Percentiles rank a stretch among this genome's conserved stretches.
Evolutionary conservation across 805 yeast genomes (phyloP).

Genomic region (Jamesozyma rosinii): DNA sequence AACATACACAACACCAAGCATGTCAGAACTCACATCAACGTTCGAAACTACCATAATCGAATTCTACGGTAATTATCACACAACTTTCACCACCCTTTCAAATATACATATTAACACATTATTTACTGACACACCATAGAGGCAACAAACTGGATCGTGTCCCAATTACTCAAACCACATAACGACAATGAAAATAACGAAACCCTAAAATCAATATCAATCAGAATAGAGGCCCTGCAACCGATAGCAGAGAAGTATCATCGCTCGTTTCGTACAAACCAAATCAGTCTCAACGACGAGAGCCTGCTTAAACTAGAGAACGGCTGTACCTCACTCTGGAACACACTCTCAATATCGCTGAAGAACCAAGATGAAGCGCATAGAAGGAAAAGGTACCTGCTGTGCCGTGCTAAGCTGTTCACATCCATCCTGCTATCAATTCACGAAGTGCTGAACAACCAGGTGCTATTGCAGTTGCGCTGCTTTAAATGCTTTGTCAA

Average conservation of each 20-base stretch:
- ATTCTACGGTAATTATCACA: constrained; percentile 14
- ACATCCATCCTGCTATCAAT: constrained; percentile 28
- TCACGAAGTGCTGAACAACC: constrained; percentile 23
- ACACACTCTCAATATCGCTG: constrained; percentile 24
- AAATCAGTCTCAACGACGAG: constrained; percentile 14
- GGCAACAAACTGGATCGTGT: constrained; percentile 17
- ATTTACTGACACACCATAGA: constrained; percentile 7
- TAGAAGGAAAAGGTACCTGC: constrained; percentile 5
- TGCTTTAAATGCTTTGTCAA: constrained; percentile 28
- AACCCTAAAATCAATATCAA: background rate
- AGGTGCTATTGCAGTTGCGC: constrained; percentile 20
- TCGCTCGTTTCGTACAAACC: constrained; percentile 20
- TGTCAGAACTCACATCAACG: constrained; percentile 14
- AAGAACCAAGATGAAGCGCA: constrained; percentile 10
- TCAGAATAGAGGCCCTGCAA: constrained; percentile 18
- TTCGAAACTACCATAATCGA: constrained; percentile 15
- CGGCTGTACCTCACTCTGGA: constrained; percentile 33
- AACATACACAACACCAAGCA: no score
- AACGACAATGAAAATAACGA: background rate
- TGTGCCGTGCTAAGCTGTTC: constrained; percentile 24
- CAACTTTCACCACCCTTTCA: background rate
- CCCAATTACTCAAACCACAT: constrained; percentile 5
- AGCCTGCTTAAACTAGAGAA: constrained; percentile 20
- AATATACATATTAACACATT: background rate
- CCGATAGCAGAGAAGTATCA: constrained; percentile 30